Evolutionary conservation across 257 asterid genomes (phyloP).

Genomic region (Solanum pennellii): DNA sequence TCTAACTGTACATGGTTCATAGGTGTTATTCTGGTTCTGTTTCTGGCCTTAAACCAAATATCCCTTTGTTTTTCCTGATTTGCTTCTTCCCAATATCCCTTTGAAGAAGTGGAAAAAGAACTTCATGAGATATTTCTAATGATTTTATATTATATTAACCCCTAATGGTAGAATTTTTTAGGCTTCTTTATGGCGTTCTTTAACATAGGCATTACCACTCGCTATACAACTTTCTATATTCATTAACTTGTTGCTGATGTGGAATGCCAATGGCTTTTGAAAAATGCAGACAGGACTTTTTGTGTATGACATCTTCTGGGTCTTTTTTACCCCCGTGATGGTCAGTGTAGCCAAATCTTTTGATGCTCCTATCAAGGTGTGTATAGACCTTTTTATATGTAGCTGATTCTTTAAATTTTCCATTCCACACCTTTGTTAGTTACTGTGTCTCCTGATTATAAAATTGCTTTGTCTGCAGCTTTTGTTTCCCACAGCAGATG

Average conservation of each 20-base stretch:
- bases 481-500: conserved; percentile 78
- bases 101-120: background rate
- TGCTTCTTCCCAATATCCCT: background rate
- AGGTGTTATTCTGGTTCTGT: background rate
- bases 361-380: conserved; percentile 95
- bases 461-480: conserved; percentile 43
- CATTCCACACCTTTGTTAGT: background rate
- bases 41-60: background rate
- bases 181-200: background rate
- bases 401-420: background rate
- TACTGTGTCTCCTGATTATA: background rate
- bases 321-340: conserved; percentile 96
- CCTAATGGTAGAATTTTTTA: background rate
- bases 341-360: conserved; percentile 95
- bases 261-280: background rate
- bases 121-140: background rate
- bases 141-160: background rate
- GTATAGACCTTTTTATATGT: background rate
- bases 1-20: background rate
- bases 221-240: background rate
- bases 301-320: conserved; percentile 92
- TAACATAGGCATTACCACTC: background rate
- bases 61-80: background rate
- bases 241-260: background rate
- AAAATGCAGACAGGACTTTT: conserved; percentile 85